A percentile compares a stretch with the other conserved stretches of the same genome.
Evolutionary conservation across 345 rosid species (phyloP).

Genomic region (Euphorbia pulcherrima): DNA sequence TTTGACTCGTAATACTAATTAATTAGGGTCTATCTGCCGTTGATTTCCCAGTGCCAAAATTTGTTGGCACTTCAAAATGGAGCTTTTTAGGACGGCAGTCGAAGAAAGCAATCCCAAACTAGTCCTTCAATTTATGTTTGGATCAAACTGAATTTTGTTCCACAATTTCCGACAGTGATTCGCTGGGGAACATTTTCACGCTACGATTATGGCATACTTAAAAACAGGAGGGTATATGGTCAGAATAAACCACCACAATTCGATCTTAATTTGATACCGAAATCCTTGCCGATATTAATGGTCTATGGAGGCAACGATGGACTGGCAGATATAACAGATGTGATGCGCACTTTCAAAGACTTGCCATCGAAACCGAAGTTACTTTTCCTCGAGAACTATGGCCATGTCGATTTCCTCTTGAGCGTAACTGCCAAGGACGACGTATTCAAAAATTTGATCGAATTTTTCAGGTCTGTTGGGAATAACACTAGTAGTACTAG

Average conservation of each 20-base stretch:
- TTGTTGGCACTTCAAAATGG: too few relatives aligned
- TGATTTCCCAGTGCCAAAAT: too few relatives aligned
- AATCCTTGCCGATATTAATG: conserved; percentile 81
- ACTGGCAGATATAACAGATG: conserved; percentile 64
- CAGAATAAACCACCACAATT: conserved; percentile 59
- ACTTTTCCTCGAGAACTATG: conserved; percentile 51
- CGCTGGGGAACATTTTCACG: conserved; percentile 76
- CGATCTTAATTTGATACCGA: conserved; percentile 56
- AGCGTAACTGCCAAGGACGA: conserved; percentile 52
- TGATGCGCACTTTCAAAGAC: conserved; percentile 56
- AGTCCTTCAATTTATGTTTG: too few relatives aligned
- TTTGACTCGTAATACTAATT: too few relatives aligned
- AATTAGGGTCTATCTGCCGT: too few relatives aligned
- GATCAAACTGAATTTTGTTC: neutral
- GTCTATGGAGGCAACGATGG: conserved; percentile 75
- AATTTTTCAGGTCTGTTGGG: conserved; percentile 53
- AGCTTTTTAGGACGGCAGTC: too few relatives aligned
- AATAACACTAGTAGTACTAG: conserved; percentile 24
- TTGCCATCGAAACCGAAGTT: conserved; percentile 53
- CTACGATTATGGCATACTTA: conserved; percentile 70
- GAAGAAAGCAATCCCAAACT: too few relatives aligned
- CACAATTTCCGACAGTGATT: conserved; percentile 53
- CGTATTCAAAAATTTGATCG: conserved; percentile 49
- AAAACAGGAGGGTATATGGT: conserved; percentile 58
- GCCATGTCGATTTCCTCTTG: conserved; percentile 8